These are phyloP conservation scores for Saitozyma sp. DNA, from an alignment of 768 basidiomycete species.

Conservation along the genomic window DNA sequence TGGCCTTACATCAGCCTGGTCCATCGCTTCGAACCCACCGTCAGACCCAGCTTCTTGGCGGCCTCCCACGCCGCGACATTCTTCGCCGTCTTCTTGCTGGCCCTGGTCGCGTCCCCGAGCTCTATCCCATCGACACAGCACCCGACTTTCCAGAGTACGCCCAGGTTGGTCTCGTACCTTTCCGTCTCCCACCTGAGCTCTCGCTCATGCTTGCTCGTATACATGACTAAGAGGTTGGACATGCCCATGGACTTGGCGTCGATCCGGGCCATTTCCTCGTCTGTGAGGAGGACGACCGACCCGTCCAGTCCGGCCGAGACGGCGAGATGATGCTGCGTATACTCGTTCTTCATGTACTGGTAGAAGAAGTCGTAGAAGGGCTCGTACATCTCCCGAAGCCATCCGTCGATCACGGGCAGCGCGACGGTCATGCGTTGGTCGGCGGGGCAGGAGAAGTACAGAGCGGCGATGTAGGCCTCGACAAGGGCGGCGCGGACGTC, in stretches of 20 bases:
- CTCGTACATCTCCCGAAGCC: slow-evolving; percentile 48
- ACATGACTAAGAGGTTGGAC: slow-evolving; percentile 28
- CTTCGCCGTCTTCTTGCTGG: slow-evolving; percentile 37
- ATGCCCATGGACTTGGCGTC: slow-evolving; percentile 33
- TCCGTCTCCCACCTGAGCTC: slow-evolving; percentile 34
- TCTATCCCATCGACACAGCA: slow-evolving; percentile 36
- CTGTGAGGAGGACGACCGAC: slow-evolving; percentile 14
- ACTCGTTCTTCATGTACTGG: slow-evolving; percentile 40
- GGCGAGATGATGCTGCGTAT: slow-evolving; percentile 34
- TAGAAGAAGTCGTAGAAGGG: slow-evolving; percentile 46
- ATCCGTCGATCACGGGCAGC: slow-evolving; percentile 30
- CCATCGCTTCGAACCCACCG: slow-evolving; percentile 21
- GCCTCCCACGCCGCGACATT: slow-evolving; percentile 43
- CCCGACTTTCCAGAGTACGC: slow-evolving; percentile 34
- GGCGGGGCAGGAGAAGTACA: slow-evolving; percentile 40
- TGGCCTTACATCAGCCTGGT: not conserved
- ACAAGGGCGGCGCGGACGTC: slow-evolving; percentile 45
- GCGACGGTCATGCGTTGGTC: slow-evolving; percentile 19
- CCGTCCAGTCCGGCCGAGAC: slow-evolving; percentile 25
- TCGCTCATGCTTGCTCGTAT: slow-evolving; percentile 16
- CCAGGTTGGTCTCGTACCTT: slow-evolving; percentile 34
- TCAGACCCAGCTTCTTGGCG: slow-evolving; percentile 37
- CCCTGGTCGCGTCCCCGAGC: slow-evolving; percentile 36
- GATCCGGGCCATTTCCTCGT: slow-evolving; percentile 28
- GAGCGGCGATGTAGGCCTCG: slow-evolving; percentile 47